phyloP scores from a whole-genome alignment of 805 yeast species.

The Saccharomyces eubayanus region DNA sequence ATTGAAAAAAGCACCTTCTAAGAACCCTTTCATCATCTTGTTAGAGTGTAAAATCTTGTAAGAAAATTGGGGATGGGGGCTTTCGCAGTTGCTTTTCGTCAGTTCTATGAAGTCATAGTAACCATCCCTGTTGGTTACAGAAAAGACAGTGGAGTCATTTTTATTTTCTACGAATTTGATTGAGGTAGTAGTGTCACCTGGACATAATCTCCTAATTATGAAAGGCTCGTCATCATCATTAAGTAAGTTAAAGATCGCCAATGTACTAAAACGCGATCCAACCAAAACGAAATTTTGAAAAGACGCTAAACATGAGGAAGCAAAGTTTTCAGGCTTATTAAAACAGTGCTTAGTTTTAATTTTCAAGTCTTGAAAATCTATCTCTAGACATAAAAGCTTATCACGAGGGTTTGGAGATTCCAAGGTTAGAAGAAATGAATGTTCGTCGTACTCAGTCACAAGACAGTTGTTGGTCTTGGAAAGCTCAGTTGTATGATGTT shows the following conservation, averaged over 20 bases:
- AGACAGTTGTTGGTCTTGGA: slow-evolving; percentile 47
- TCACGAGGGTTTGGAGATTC: slow-evolving; percentile 66
- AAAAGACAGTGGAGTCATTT: slow-evolving; percentile 25
- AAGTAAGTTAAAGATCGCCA: slow-evolving; percentile 45
- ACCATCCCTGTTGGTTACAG: slow-evolving; percentile 61
- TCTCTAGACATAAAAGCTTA: slow-evolving; percentile 38
- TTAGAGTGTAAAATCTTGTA: slow-evolving; percentile 42
- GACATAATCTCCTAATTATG: slow-evolving; percentile 39
- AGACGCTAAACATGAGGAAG: slow-evolving; percentile 48
- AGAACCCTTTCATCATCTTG: slow-evolving; percentile 61
- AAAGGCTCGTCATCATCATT: slow-evolving; percentile 15
- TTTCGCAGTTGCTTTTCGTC: not conserved
- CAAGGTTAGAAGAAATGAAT: slow-evolving; percentile 34
- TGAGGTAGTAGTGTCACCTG: slow-evolving; percentile 65
- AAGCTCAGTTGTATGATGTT: slow-evolving; percentile 23
- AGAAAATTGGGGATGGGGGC: slow-evolving; percentile 2
- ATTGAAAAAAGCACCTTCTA: slow-evolving; percentile 61
- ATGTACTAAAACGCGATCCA: slow-evolving; percentile 65
- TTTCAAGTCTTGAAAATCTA: slow-evolving; percentile 28
- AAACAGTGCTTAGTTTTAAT: slow-evolving; percentile 15
- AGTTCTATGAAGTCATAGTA: slow-evolving; percentile 38
- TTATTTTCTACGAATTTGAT: slow-evolving; percentile 34
- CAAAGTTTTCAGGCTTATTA: slow-evolving; percentile 43
- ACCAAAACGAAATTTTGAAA: slow-evolving; percentile 42
- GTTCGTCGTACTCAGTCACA: slow-evolving; percentile 21